These are phyloP conservation scores for Lolium multiflorum DNA, from an alignment of 176 grass and related monocot species.

Conservation along the genomic window DNA sequence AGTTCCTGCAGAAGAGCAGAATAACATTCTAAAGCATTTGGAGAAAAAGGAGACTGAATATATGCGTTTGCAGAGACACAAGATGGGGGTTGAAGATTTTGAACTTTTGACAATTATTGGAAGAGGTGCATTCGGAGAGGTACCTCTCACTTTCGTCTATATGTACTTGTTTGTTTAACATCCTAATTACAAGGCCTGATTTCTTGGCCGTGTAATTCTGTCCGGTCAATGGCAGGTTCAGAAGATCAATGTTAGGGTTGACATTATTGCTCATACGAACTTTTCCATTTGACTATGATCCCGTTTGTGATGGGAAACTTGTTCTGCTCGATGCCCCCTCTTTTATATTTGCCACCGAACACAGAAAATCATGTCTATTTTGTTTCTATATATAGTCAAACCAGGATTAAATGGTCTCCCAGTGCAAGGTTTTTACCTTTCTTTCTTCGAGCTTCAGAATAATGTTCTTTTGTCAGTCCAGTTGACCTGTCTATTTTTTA, in stretches of 20 bases:
- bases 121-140: constrained; percentile 98
- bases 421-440: constrained; percentile 4
- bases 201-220: constrained; percentile 26
- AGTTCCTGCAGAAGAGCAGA: constrained; percentile 94
- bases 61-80: constrained; percentile 97
- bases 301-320: constrained; percentile 15
- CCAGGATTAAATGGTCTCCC: background rate
- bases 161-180: constrained; percentile 20
- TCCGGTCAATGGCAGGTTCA: background rate
- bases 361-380: background rate
- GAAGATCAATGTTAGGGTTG: constrained; percentile 3
- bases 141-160: constrained; percentile 33
- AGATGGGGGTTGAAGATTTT: constrained; percentile 99
- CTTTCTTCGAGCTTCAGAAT: constrained; percentile 12
- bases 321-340: constrained; percentile 19
- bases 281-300: constrained; percentile 25
- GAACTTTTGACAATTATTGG: constrained; percentile 99
- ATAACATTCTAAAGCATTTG: constrained; percentile 92
- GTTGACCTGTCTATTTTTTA: background rate
- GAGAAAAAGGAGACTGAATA: constrained; percentile 99
- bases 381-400: constrained; percentile 17
- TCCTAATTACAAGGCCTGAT: constrained; percentile 15
- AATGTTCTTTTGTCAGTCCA: background rate
- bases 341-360: constrained; percentile 26
- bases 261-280: constrained; percentile 23